Conservation (phyloP, 305 asterid genomes). For the Vinca major region DNA sequence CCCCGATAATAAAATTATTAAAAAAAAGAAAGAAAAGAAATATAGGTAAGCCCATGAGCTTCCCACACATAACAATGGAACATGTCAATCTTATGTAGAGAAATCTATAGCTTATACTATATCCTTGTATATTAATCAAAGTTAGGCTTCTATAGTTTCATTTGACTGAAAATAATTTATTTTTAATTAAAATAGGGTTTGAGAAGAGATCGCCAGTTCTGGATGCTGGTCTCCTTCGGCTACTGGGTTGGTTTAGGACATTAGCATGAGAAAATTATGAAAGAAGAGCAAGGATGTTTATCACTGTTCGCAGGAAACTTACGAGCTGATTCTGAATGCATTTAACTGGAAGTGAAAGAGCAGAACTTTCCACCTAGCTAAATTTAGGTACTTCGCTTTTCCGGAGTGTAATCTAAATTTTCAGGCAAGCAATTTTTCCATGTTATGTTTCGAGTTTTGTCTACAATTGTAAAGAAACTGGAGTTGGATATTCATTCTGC, state of each 20-base stretch:
- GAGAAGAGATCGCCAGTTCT: conserved; percentile 60
- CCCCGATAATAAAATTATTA: no score
- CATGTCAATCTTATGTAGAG: not conserved
- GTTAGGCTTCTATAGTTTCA: not conserved
- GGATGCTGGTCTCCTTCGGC: conserved; percentile 60
- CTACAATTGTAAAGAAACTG: not conserved
- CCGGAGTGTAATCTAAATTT: not conserved
- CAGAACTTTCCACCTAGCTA: not conserved
- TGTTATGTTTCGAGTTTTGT: not conserved
- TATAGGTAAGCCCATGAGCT: not conserved
- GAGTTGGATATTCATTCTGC: not conserved
- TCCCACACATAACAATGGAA: not conserved
- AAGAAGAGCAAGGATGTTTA: not conserved
- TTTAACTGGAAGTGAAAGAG: not conserved
- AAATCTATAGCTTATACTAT: not conserved
- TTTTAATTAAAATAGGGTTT: conserved; percentile 38
- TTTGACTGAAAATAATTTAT: conserved; percentile 1
- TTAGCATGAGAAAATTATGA: conserved; percentile 42
- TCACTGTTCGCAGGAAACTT: not conserved
- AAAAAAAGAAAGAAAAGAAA: no score
- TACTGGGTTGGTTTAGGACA: conserved; percentile 83
- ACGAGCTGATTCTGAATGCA: not conserved
- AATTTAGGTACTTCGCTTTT: not conserved
- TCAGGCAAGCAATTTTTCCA: not conserved
- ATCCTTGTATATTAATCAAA: not conserved